Evolutionary conservation across 2,329 filamentous ascomycete genomes (phyloP).

Genomic region (Aphanoascus verrucosus): DNA sequence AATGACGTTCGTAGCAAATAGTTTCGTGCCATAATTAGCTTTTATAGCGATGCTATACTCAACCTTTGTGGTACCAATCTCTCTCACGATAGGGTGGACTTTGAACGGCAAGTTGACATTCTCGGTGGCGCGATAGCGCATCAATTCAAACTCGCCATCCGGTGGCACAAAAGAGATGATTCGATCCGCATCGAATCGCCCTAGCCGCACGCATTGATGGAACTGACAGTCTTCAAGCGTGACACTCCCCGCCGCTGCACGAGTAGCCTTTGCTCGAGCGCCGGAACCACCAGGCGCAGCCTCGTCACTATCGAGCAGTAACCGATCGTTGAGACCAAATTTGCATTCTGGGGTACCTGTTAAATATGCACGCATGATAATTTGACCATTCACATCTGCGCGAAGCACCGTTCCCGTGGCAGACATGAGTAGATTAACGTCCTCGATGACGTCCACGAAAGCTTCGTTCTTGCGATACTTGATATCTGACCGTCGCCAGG

Average conservation of each 20-base stretch:
- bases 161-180: slow-evolving; percentile 96
- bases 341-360: slow-evolving; percentile 97
- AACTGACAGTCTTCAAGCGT: slow-evolving; percentile 97
- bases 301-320: slow-evolving; percentile 73
- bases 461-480: slow-evolving; percentile 99
- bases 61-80: slow-evolving; percentile 92
- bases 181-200: slow-evolving; percentile 89
- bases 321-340: slow-evolving; percentile 90
- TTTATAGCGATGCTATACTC: slow-evolving; percentile 98
- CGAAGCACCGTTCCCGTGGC: slow-evolving; percentile 88
- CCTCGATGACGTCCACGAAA: slow-evolving; percentile 98
- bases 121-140: slow-evolving; percentile 95
- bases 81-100: slow-evolving; percentile 95
- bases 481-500: slow-evolving; percentile 93
- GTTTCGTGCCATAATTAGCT: slow-evolving; percentile 89
- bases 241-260: slow-evolving; percentile 88
- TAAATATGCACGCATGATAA: slow-evolving; percentile 96
- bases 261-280: slow-evolving; percentile 72
- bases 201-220: slow-evolving; percentile 95
- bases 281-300: slow-evolving; percentile 31
- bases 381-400: slow-evolving; percentile 93
- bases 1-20: slow-evolving; percentile 94
- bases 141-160: slow-evolving; percentile 95
- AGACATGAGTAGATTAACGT: slow-evolving; percentile 98
- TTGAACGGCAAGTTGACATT: slow-evolving; percentile 99